Base-by-base conservation (phyloP, 208 protist species). In the Leishmania braziliensis region DNA sequence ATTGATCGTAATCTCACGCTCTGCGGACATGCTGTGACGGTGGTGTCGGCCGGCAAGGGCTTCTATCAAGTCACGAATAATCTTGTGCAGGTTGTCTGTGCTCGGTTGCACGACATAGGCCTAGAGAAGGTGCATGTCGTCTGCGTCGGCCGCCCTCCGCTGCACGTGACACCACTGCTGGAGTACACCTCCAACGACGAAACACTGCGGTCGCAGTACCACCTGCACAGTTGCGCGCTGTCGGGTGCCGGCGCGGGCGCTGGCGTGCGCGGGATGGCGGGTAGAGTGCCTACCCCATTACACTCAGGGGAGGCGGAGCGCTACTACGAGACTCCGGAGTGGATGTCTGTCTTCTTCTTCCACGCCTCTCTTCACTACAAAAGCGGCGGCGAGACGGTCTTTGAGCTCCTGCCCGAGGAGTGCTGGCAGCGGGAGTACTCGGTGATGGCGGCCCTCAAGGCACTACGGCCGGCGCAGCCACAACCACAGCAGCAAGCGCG, bases 11-110 rank as follows among this genome's bases (percentile, higher is more conserved):
- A 87, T 18, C 89, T 93, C 77, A 91, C 82, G 74, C 77, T 88
- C 26, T 93, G 88, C 29, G 93, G 91, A 36, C 87, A 93, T 66
- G 85, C 89, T 20, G 81, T 98, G 63, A 97, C 91, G 23, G 80
- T 97, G 51, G 87, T 98, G 26, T 92, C 92, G 33, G 93, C 93
- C 46, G 95, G 95, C 71, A 96, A 96, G 65, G 93, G 91, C 16
- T 75, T 97, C 39, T 96, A 95, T 82, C 88, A 89, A 29, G 88
- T 88, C 16, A 87, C 85, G 23, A 95, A 95, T 86, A 90, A 87
- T 65, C 76, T 95, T 16, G 83, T 91, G 68, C 92, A 97, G 81
- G 80, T 92, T 54, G 90, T 86, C 53, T 93, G 89, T 60, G 89
- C 88, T 18, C 89, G 89, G 39, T 77, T 97, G 63, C 89, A 95